phyloP scores from a whole-genome alignment of 176 grass and related monocot species.

The Oryza officinalis region DNA sequence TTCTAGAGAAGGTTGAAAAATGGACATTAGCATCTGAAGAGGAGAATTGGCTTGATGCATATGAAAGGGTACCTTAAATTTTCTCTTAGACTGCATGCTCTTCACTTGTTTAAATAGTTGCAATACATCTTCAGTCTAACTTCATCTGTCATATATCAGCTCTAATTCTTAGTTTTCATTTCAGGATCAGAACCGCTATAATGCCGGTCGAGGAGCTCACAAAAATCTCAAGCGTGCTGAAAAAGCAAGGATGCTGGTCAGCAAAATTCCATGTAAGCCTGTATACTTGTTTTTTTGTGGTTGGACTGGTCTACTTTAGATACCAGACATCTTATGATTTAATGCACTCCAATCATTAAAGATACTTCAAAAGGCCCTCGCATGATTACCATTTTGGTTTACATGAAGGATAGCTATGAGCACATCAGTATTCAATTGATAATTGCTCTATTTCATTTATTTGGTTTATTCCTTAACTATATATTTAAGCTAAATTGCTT shows the following conservation, averaged over 20 bases:
- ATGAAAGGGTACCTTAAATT: slow-evolving; percentile 71
- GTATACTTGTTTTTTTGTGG: slow-evolving; percentile 12
- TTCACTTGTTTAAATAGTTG: background rate
- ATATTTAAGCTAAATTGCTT: background rate
- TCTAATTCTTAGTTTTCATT: slow-evolving; percentile 18
- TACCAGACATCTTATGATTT: slow-evolving; percentile 8
- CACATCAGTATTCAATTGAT: background rate
- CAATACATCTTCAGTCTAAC: slow-evolving; percentile 23
- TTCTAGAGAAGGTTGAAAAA: slow-evolving; percentile 88
- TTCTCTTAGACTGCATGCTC: background rate
- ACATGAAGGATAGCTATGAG: background rate
- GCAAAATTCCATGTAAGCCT: slow-evolving; percentile 77
- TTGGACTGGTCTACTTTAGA: background rate
- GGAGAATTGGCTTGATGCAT: slow-evolving; percentile 91
- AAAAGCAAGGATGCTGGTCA: slow-evolving; percentile 81
- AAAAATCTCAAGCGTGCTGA: slow-evolving; percentile 93
- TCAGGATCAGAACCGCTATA: slow-evolving; percentile 92
- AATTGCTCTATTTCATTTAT: background rate
- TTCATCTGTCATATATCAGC: slow-evolving; percentile 1
- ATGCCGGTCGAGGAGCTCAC: slow-evolving; percentile 85
- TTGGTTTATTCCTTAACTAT: background rate
- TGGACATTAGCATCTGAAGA: slow-evolving; percentile 76
- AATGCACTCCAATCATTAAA: background rate
- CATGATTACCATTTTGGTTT: background rate
- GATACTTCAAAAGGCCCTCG: background rate